phyloP scores from a whole-genome alignment of 192 early-diverging fungal genomes.

The Piromyces finnis region DNA sequence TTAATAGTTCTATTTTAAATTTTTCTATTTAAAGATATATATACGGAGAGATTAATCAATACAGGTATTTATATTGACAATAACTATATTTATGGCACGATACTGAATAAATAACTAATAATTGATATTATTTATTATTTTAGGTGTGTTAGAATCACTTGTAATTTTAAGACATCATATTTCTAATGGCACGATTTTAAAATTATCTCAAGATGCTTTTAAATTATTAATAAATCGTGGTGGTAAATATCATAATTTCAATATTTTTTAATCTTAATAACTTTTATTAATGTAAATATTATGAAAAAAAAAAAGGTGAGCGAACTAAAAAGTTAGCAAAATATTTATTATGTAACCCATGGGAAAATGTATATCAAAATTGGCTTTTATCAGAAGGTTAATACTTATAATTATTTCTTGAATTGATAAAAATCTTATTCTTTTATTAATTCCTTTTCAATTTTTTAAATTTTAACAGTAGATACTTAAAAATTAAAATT shows the following conservation, averaged over 20 bases:
- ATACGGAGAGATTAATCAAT: neutral
- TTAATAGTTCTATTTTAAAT: no score
- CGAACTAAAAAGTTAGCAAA: neutral
- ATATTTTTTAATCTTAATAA: no score
- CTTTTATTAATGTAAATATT: no score
- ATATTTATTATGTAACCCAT: neutral
- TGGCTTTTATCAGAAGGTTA: neutral
- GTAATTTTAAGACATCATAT: neutral
- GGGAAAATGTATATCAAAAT: neutral
- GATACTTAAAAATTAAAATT: no score
- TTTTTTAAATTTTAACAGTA: no score
- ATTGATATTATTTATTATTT: neutral
- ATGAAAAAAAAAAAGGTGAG: neutral
- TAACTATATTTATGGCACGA: neutral
- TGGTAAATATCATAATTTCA: neutral
- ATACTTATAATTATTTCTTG: neutral
- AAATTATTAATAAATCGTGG: neutral
- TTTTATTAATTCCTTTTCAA: no score
- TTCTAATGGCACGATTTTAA: neutral
- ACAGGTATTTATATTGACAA: neutral
- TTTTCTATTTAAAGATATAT: neutral
- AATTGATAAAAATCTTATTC: no score
- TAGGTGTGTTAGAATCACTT: neutral
- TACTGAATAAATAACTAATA: neutral
- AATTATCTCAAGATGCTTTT: neutral